phyloP scores from a whole-genome alignment of 257 asterid genomes.

The Ocimum tenuiflorum region DNA sequence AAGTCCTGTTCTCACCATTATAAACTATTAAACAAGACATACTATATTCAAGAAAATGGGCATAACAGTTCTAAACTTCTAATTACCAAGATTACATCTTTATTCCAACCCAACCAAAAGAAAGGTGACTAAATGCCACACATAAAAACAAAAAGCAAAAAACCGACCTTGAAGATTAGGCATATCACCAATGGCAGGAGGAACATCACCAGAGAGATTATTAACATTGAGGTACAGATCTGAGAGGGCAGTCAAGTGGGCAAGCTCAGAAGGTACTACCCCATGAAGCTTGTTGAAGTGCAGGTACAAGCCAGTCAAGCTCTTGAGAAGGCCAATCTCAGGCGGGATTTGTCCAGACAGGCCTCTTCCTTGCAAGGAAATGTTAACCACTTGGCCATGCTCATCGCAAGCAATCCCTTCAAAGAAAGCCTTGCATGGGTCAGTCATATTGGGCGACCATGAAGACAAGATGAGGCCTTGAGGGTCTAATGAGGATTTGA shows the following conservation, averaged over 20 bases:
- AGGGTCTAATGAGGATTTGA: slow-evolving; percentile 83
- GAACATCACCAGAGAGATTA: slow-evolving; percentile 67
- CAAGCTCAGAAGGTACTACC: slow-evolving; percentile 70
- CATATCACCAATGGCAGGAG: slow-evolving; percentile 64
- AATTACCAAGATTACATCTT: background rate
- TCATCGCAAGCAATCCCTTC: slow-evolving; percentile 82
- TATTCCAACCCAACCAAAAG: too few relatives aligned
- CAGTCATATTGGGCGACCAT: slow-evolving; percentile 57
- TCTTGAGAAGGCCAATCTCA: slow-evolving; percentile 69
- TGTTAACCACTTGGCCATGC: slow-evolving; percentile 66
- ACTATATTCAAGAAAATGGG: too few relatives aligned
- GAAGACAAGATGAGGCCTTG: slow-evolving; percentile 48
- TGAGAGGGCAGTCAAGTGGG: slow-evolving; percentile 56
- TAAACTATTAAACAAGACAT: too few relatives aligned
- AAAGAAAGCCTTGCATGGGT: slow-evolving; percentile 62
- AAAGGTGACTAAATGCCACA: too few relatives aligned
- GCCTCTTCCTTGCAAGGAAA: slow-evolving; percentile 83
- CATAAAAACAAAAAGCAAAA: background rate
- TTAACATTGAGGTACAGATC: slow-evolving; percentile 95
- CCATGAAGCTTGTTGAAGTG: slow-evolving; percentile 90
- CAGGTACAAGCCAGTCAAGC: slow-evolving; percentile 79
- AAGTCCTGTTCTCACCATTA: background rate
- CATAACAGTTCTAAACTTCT: too few relatives aligned
- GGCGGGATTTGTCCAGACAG: slow-evolving; percentile 74
- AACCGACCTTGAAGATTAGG: slow-evolving; percentile 66